Evolutionary conservation across 2,329 filamentous ascomycete species (phyloP).

Genomic region (Mycosphaerella sp.): DNA sequence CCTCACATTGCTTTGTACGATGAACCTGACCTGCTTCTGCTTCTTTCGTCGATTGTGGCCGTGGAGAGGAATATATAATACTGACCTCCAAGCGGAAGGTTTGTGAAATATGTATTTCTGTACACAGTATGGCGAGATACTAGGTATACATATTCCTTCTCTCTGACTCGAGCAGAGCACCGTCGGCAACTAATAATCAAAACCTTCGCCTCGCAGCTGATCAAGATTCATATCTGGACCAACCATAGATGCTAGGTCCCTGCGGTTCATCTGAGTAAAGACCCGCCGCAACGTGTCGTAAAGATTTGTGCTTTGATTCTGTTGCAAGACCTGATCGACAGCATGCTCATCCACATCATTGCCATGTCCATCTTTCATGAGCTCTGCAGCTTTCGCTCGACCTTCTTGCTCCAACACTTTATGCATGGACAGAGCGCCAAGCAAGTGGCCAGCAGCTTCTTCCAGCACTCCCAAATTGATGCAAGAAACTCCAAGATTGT

Average conservation of each 20-base stretch:
- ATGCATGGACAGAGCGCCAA: constrained; percentile 92
- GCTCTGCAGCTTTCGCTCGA: constrained; percentile 73
- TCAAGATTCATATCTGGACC: constrained; percentile 87
- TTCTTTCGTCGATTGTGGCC: too few relatives aligned
- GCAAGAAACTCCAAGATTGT: constrained; percentile 93
- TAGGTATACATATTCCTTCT: background rate
- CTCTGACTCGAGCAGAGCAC: background rate
- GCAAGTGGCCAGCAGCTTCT: constrained; percentile 85
- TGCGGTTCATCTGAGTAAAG: constrained; percentile 90
- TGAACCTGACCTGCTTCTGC: too few relatives aligned
- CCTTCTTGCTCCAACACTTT: constrained; percentile 84
- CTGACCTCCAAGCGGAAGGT: too few relatives aligned
- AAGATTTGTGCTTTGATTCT: constrained; percentile 94
- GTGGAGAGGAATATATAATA: too few relatives aligned
- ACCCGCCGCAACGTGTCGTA: constrained; percentile 91
- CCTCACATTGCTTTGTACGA: too few relatives aligned
- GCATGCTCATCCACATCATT: constrained; percentile 60
- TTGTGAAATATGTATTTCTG: background rate
- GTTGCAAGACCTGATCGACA: constrained; percentile 79
- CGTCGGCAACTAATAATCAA: constrained; percentile 61
- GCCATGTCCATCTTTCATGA: constrained; percentile 55
- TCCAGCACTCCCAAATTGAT: constrained; percentile 96
- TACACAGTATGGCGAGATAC: background rate
- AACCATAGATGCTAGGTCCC: constrained; percentile 82
- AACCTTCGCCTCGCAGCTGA: constrained; percentile 70